Evolutionary conservation across 305 asterid species (phyloP).

Genomic region (Solanum hybrid): DNA sequence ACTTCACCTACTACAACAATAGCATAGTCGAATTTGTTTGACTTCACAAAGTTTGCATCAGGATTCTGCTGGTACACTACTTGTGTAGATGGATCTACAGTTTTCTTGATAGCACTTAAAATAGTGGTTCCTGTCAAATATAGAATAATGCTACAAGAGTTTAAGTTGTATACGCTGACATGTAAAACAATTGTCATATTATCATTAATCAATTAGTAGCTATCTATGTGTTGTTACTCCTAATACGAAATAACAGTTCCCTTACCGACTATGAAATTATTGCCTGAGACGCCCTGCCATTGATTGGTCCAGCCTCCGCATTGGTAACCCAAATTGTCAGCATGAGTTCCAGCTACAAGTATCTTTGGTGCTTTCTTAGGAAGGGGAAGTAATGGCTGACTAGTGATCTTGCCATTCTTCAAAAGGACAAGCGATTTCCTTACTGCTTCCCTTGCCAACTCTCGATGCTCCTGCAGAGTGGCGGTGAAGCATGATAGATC

Average conservation of each 20-base stretch:
- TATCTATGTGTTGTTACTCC: neutral
- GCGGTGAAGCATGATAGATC: neutral
- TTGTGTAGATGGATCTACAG: conserved; percentile 21
- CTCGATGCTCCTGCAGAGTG: conserved; percentile 18
- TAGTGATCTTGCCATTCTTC: conserved; percentile 21
- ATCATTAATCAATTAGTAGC: neutral
- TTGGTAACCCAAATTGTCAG: conserved; percentile 26
- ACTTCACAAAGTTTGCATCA: conserved; percentile 13
- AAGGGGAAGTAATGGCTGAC: conserved; percentile 22
- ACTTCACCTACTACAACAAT: conserved; percentile 36
- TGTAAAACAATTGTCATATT: neutral
- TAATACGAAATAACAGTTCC: neutral
- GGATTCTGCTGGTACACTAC: conserved; percentile 28
- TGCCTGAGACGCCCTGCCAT: conserved; percentile 28
- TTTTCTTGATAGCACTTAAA: conserved; percentile 20
- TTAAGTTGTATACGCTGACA: neutral
- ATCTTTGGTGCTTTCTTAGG: conserved; percentile 21
- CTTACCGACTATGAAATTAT: neutral
- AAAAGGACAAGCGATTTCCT: conserved; percentile 29
- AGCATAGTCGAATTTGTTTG: conserved; percentile 22
- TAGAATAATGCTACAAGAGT: neutral
- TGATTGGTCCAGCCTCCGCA: conserved; percentile 36
- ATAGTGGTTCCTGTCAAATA: conserved; percentile 29
- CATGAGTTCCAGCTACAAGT: conserved; percentile 32
- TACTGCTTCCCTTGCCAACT: conserved; percentile 30